A percentile compares a stretch with the other conserved stretches of the same genome.
Conservation (phyloP, 2,329 filamentous ascomycete genomes). For the Alternaria sp. region DNA sequence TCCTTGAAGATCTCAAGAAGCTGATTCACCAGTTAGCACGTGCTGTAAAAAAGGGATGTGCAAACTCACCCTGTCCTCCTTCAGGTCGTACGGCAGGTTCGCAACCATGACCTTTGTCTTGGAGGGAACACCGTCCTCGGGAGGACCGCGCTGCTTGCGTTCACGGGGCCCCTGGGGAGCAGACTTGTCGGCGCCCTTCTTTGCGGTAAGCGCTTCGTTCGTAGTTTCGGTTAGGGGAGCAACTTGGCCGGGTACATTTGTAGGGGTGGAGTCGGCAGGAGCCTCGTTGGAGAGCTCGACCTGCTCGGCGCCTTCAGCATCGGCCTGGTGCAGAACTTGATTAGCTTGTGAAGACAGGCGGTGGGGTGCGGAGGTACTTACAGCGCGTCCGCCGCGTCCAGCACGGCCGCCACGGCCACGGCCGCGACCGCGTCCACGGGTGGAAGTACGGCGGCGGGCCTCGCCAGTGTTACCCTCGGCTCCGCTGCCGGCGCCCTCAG, state of each 20-base stretch:
- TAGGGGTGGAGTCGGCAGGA: slow-evolving; percentile 49
- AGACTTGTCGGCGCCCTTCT: slow-evolving; percentile 57
- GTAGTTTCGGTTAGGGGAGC: slow-evolving; percentile 59
- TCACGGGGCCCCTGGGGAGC: slow-evolving; percentile 60
- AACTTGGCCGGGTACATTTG: slow-evolving; percentile 60
- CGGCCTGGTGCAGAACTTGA: slow-evolving; percentile 46
- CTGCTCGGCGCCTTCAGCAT: slow-evolving; percentile 53
- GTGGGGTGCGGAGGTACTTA: slow-evolving; percentile 52
- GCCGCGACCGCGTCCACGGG: slow-evolving; percentile 63
- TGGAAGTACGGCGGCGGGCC: slow-evolving; percentile 62
- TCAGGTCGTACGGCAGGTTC: slow-evolving; percentile 97
- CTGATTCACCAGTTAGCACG: slow-evolving; percentile 55
- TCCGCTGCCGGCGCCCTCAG: slow-evolving; percentile 74
- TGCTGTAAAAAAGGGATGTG: neutral
- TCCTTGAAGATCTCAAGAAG: slow-evolving; percentile 96
- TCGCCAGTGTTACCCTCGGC: slow-evolving; percentile 77
- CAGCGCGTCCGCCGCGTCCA: slow-evolving; percentile 68
- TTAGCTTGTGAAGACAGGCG: slow-evolving; percentile 7
- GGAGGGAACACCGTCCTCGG: slow-evolving; percentile 95
- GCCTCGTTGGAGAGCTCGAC: slow-evolving; percentile 57
- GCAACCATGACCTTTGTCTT: slow-evolving; percentile 99
- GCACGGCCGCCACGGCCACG: slow-evolving; percentile 67
- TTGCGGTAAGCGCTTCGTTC: slow-evolving; percentile 63
- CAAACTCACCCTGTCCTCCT: slow-evolving; percentile 84
- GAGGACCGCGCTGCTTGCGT: slow-evolving; percentile 87